These are phyloP conservation scores for Irpex sp. DNA, from an alignment of 1,284 basidiomycete species.

Conservation along the genomic window DNA sequence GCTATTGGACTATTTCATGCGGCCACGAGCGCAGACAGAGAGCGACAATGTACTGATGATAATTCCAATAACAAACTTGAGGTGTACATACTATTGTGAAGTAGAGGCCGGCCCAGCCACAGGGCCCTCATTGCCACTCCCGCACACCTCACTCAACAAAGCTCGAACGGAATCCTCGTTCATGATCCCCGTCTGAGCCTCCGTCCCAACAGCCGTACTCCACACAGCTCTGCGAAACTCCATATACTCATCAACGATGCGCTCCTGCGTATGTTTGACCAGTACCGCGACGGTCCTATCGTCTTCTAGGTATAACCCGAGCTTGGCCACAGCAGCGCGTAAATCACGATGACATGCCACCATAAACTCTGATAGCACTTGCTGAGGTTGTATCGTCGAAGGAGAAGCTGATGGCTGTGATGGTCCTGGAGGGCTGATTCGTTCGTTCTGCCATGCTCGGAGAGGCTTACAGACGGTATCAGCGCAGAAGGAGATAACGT, in stretches of 20 bases:
- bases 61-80: neutral
- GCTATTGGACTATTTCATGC: too few relatives aligned
- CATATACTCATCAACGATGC: constrained; percentile 71
- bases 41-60: neutral
- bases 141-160: constrained; percentile 29
- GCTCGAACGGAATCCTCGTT: constrained; percentile 34
- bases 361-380: constrained; percentile 50
- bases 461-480: constrained; percentile 49
- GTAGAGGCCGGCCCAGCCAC: neutral
- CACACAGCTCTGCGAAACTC: constrained; percentile 55
- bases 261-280: constrained; percentile 70
- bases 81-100: neutral
- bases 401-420: constrained; percentile 39
- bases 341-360: constrained; percentile 52
- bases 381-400: constrained; percentile 31
- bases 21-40: too few relatives aligned
- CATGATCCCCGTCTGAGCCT: constrained; percentile 22
- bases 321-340: constrained; percentile 45
- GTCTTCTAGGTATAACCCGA: constrained; percentile 78
- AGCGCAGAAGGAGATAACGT: constrained; percentile 68
- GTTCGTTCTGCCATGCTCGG: constrained; percentile 51
- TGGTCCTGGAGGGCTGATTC: constrained; percentile 32
- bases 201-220: constrained; percentile 31
- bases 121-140: constrained; percentile 5
- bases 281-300: constrained; percentile 74